Conservation (phyloP, 768 basidiomycete species). For the Gyrodon lividus region DNA sequence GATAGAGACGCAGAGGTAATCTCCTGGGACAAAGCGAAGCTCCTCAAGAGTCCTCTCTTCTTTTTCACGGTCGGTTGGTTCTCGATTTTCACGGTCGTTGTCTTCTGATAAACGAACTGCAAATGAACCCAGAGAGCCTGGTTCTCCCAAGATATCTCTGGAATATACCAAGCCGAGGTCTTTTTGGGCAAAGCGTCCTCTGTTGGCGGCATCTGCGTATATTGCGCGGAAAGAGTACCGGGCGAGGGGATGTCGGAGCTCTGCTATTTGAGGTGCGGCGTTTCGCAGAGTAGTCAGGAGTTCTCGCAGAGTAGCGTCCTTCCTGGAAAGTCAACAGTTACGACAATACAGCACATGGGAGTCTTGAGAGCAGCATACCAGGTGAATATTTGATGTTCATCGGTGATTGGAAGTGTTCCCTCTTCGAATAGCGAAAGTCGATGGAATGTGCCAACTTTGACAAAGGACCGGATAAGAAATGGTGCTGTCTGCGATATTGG, state of each 20-base stretch:
- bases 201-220: constrained; percentile 70
- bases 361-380: constrained; percentile 48
- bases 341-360: not conserved
- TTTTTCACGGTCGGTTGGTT: constrained; percentile 44
- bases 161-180: constrained; percentile 82
- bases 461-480: constrained; percentile 78
- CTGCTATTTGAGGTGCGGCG: constrained; percentile 61
- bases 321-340: constrained; percentile 44
- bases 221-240: constrained; percentile 80
- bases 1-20: constrained; percentile 74
- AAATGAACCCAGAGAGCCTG: constrained; percentile 55
- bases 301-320: constrained; percentile 79
- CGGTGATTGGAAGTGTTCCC: constrained; percentile 69
- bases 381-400: constrained; percentile 81
- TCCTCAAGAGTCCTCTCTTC: constrained; percentile 78
- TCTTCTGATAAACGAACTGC: constrained; percentile 65
- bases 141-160: constrained; percentile 81
- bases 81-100: constrained; percentile 31
- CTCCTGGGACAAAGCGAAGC: constrained; percentile 76
- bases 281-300: constrained; percentile 75
- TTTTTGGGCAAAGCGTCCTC: constrained; percentile 71
- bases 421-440: constrained; percentile 75
- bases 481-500: constrained; percentile 58
- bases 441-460: constrained; percentile 81
- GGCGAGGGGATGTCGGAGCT: constrained; percentile 80